Conservation (phyloP, 1,284 basidiomycete species). For the Moesziomyces antarcticus region DNA sequence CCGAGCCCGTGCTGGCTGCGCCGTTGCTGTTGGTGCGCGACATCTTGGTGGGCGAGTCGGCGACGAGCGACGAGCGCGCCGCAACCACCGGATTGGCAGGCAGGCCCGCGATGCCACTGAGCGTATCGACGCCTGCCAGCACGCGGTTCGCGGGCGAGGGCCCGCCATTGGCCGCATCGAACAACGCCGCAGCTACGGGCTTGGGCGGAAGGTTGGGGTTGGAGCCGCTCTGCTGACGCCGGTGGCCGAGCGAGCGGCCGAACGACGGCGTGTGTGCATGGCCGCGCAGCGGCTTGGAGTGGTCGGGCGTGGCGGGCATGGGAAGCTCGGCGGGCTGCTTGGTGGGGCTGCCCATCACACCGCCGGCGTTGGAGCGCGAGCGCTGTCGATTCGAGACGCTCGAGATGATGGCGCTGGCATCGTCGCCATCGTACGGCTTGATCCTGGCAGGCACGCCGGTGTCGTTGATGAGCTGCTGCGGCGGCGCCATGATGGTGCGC, state of each 20-base stretch:
- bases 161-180: conserved; percentile 62
- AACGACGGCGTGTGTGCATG: conserved; percentile 43
- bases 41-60: conserved; percentile 31
- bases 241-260: conserved; percentile 42
- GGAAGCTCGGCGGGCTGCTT: conserved; percentile 37
- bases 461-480: conserved; percentile 70
- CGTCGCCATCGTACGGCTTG: conserved; percentile 91
- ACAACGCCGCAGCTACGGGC: conserved; percentile 61
- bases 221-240: conserved; percentile 52
- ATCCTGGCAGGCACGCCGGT: conserved; percentile 73
- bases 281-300: conserved; percentile 19
- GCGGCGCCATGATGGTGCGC: conserved; percentile 79
- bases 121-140: conserved; percentile 39
- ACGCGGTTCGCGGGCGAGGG: conserved; percentile 59
- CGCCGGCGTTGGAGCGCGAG: conserved; percentile 58
- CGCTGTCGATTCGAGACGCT: conserved; percentile 76
- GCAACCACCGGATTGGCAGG: conserved; percentile 44
- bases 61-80: conserved; percentile 20
- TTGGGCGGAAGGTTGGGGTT: conserved; percentile 58
- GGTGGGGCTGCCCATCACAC: conserved; percentile 35
- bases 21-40: conserved; percentile 25
- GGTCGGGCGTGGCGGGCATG: conserved; percentile 26
- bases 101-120: conserved; percentile 47
- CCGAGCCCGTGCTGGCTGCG: background rate
- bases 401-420: conserved; percentile 88